These are phyloP conservation scores for Myxozyma udenii DNA, from an alignment of 805 yeast species.

Conservation along the genomic window DNA sequence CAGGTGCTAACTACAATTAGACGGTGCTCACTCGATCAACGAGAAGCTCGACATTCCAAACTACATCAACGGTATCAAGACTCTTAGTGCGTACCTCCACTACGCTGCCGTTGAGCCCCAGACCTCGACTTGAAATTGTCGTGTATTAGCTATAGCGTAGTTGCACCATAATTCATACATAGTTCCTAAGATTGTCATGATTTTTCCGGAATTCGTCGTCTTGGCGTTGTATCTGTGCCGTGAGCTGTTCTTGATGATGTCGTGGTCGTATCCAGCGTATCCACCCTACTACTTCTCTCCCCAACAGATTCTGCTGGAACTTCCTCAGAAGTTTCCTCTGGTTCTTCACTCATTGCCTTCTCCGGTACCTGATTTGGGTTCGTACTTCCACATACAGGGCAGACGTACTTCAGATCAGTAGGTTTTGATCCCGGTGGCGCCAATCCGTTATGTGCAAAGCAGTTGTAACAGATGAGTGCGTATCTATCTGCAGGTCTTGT, in stretches of 20 bases:
- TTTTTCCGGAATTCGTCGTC: background rate
- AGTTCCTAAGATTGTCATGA: background rate
- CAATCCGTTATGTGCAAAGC: conserved; percentile 71
- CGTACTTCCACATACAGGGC: conserved; percentile 60
- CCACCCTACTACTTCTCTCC: background rate
- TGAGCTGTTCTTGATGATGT: too few species aligned
- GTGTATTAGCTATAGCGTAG: background rate
- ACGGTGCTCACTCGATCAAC: conserved; percentile 97
- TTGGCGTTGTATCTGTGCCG: background rate
- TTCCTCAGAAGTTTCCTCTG: background rate
- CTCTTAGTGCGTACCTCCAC: conserved; percentile 89
- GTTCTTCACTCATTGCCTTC: background rate
- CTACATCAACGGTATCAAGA: conserved; percentile 90
- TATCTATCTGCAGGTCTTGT: conserved; percentile 55
- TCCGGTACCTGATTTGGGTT: conserved; percentile 15
- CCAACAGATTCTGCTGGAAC: background rate
- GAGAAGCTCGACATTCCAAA: conserved; percentile 88
- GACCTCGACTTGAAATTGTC: background rate
- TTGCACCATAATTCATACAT: background rate
- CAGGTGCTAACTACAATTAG: background rate
- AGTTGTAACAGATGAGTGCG: conserved; percentile 69
- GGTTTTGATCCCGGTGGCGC: conserved; percentile 70
- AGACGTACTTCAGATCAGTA: conserved; percentile 49
- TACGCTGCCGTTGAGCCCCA: conserved; percentile 47
- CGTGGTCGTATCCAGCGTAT: background rate